Evolutionary conservation across 2,329 filamentous ascomycete genomes (phyloP), one percentile per base, ranked within the genome.

Genomic region (Gaeumannomyces sp.): DNA sequence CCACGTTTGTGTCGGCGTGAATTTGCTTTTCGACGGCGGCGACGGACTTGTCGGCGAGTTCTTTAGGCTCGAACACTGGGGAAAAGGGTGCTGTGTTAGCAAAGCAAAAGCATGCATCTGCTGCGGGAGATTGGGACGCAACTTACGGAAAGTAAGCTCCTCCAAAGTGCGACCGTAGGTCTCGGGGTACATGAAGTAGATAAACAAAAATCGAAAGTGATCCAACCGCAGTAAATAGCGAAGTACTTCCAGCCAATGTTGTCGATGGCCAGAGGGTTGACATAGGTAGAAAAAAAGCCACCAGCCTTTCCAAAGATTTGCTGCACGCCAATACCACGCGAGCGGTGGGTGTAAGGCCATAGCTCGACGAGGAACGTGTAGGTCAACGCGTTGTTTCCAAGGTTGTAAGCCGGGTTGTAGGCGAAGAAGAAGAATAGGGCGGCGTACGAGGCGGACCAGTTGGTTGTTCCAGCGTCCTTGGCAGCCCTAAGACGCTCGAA

Each of bases 121-220:
- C n/a, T n/a, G n/a, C n/a, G n/a, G n/a, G 3, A 59, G n/a, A 58
- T 16, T 8, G 31, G 29, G 19, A 25, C 0, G 4, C 1, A 10
- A 75, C 77, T 70, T 74, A 79, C 77, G 69, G 70, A 79, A 79
- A 2, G 76, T 69, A 60, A 79, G 71, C 62, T 95, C 91, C 78
- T 95, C 91, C 29, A 95, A 80, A 63, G 90, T 88, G 65, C 93
- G 84, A 66, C 92, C 92, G 67, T 89, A 89, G 0, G 92, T 96
- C 77, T 96, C 92, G 13, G 92, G 91, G 74, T 94, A 96, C 68
- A 93, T 82, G 76, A 93, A 90, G 77, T 88, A 95, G 62, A 95
- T 89, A 86, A 76, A 69, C 31, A 60, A 64, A 57, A 79, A 72
- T 81, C 77, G 50, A 79, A 76, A 2, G 72, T 71, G 16, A 81